Evolutionary conservation across 2,329 filamentous ascomycete genomes (phyloP).

Genomic region (Ophiostoma montium): DNA sequence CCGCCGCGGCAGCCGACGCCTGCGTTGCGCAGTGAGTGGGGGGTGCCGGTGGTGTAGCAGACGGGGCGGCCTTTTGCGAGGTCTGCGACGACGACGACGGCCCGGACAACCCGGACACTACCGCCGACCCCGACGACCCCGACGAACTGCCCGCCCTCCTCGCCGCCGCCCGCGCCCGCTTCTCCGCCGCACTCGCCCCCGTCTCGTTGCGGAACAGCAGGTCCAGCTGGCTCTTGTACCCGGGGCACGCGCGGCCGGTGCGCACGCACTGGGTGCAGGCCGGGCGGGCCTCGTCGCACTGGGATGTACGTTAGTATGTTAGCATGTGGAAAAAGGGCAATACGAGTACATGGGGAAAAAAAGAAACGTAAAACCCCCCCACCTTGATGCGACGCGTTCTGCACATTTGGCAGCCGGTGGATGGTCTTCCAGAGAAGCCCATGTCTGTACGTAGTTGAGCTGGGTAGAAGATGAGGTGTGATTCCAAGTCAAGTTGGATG

Average conservation of each 20-base stretch:
- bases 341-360: background rate
- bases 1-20: no score
- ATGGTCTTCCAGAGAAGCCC: slow-evolving; percentile 54
- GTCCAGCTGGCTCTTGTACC: slow-evolving; percentile 59
- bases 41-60: no score
- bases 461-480: background rate
- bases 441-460: slow-evolving; percentile 21
- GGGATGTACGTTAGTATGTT: background rate
- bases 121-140: no score
- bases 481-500: no score
- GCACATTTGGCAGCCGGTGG: slow-evolving; percentile 60
- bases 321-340: no score
- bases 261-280: slow-evolving; percentile 52
- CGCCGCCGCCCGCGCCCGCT: slow-evolving; percentile 3
- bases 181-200: slow-evolving; percentile 26
- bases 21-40: no score
- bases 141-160: slow-evolving; percentile 5
- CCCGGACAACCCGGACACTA: no score
- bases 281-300: slow-evolving; percentile 56
- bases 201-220: slow-evolving; percentile 61
- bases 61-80: no score
- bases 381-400: slow-evolving; percentile 61
- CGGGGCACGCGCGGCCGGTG: slow-evolving; percentile 48
- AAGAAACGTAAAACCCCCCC: slow-evolving; percentile 15
- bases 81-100: no score